These are phyloP conservation scores for Rhipidocladum racemiflorum DNA, from an alignment of 176 grass and related monocot genomes.

Conservation along the genomic window DNA sequence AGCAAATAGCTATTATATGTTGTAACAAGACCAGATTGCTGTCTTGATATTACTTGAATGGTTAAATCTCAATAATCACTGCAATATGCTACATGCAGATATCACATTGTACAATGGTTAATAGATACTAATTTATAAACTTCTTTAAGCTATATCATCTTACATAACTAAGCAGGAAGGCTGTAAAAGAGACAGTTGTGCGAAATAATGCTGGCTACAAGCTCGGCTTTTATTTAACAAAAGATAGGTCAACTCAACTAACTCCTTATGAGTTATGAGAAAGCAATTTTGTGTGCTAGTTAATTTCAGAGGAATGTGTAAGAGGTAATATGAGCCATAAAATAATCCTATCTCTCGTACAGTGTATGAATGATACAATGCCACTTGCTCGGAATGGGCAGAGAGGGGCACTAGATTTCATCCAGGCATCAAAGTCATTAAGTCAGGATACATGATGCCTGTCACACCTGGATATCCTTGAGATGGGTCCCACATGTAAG, in stretches of 20 bases:
- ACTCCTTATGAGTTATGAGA: background rate
- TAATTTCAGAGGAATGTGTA: background rate
- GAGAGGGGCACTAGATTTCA: slow-evolving; percentile 48
- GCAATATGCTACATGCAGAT: background rate
- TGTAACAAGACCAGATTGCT: background rate
- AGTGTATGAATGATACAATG: background rate
- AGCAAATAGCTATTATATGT: background rate
- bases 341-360: background rate
- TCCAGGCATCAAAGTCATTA: slow-evolving; percentile 54
- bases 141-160: background rate
- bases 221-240: slow-evolving; percentile 4
- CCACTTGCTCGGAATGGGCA: slow-evolving; percentile 69
- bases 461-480: too few species aligned
- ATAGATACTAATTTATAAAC: background rate
- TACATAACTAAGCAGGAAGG: background rate
- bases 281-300: background rate
- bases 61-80: background rate
- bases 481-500: too few species aligned
- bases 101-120: background rate
- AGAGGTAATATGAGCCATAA: background rate
- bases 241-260: background rate
- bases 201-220: background rate
- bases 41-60: background rate
- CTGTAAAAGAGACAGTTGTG: background rate
- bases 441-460: slow-evolving; percentile 49